Conservation (phyloP, 192 early-diverging fungal species). For the Physocladia obscura region DNA sequence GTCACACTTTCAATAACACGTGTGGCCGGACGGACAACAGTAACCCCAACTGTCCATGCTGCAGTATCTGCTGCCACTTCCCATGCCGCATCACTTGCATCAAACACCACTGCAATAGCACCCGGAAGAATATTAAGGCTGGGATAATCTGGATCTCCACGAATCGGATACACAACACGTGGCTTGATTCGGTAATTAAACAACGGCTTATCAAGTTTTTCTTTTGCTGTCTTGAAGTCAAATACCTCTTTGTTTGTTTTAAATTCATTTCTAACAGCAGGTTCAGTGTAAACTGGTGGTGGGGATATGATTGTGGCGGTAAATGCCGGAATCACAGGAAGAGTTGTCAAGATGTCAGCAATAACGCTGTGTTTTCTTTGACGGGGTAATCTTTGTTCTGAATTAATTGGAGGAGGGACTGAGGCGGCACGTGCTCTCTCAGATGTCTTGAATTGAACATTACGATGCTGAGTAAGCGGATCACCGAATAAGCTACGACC, state of each 20-base stretch:
- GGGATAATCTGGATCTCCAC: constrained; percentile 12
- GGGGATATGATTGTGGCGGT: neutral
- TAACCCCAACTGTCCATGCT: constrained; percentile 18
- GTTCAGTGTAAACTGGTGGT: neutral
- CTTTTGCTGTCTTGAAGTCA: too few species aligned
- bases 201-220: neutral
- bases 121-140: neutral
- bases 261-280: too few species aligned
- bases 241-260: too few species aligned
- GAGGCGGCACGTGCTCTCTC: neutral
- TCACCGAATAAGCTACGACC: constrained; percentile 12
- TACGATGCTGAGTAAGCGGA: neutral
- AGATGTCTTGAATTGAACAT: neutral
- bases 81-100: constrained; percentile 6
- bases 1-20: neutral
- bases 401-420: too few species aligned
- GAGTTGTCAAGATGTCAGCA: neutral
- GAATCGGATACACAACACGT: constrained; percentile 10
- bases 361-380: neutral
- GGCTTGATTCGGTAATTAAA: neutral
- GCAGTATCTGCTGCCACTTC: constrained; percentile 17
- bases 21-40: neutral
- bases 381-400: neutral
- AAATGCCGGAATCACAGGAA: neutral
- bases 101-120: constrained; percentile 7